Base-by-base conservation (phyloP, 2,329 filamentous ascomycete species). In the Xylaria sp. region DNA sequence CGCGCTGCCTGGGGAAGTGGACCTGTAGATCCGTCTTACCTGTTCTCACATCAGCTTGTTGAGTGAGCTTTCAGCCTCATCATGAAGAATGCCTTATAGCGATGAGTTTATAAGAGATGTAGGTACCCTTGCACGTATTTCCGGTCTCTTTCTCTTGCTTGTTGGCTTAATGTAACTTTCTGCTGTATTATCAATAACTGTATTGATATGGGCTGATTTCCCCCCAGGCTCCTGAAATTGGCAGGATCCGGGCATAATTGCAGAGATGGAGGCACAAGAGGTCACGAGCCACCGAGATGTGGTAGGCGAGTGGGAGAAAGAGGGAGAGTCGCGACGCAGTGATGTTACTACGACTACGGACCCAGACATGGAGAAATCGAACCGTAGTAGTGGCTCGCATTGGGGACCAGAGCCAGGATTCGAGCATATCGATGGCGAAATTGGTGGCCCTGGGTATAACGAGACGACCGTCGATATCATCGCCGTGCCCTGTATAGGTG, bases 391-490 rank as follows among this genome's bases (percentile, higher is more conserved):
- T 61, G 68, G 66, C 23, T 79, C 77, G 23, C 75, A 78, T 62
- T 76, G 74, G 75, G 74, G 78, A 33, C 73, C 76, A 0, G 77
- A 77, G 20, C 78, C 82, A 0, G 80, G 81, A 0, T 84, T 84
- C 51, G 80, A 78, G n/a, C 76, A 79, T 11, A 74, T 83, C 44
- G 80, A 82, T 48, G 82, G 82, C 38, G 82, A 83, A n/a, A 75
- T 83, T 13, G 76, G 76, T 11, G 82, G 82, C 6, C 69, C 74
- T 2, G 80, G 81, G 2, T 83, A 87, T 71, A 86, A 88, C 66
- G 82, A 87, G 72, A 88, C 86, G 0, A 81, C 79, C 3, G 85
- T 87, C 56, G 86, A 88, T 63, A 79, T 88, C 51, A 80, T 88
- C 46, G 82, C 85, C 6, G 82, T 88, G 6, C 85, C 86, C 0